Evolutionary conservation across 2,329 filamentous ascomycete species (phyloP).

Genomic region (Calonectria fujianensis): DNA sequence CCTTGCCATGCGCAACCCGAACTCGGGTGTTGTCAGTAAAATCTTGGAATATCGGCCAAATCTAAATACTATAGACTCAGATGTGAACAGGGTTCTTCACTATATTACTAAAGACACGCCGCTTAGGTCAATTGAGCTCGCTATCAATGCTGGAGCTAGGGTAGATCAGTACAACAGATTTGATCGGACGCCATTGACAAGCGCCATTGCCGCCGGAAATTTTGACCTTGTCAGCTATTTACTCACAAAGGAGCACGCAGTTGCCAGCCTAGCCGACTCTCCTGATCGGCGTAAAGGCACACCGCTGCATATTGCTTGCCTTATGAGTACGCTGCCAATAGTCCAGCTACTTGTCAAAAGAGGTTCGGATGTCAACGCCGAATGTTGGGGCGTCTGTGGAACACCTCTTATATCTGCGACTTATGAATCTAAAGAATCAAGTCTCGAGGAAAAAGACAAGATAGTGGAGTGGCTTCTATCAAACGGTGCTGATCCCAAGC

Average conservation of each 20-base stretch:
- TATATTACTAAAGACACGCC: neutral
- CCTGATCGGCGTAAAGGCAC: neutral
- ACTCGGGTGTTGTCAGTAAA: slow-evolving; percentile 14
- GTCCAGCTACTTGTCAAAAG: slow-evolving; percentile 27
- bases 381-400: neutral
- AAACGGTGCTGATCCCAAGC: slow-evolving; percentile 12
- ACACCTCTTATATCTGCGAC: slow-evolving; percentile 29
- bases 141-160: slow-evolving; percentile 36
- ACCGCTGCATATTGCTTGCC: slow-evolving; percentile 24
- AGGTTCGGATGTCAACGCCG: slow-evolving; percentile 10
- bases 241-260: slow-evolving; percentile 26
- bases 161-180: slow-evolving; percentile 12
- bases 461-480: slow-evolving; percentile 15
- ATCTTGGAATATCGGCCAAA: slow-evolving; percentile 36
- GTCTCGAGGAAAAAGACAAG: neutral
- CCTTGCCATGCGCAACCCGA: neutral
- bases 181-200: neutral
- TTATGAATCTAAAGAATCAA: neutral
- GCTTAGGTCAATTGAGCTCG: neutral
- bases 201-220: neutral
- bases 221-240: slow-evolving; percentile 30
- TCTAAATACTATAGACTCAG: neutral
- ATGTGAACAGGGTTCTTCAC: slow-evolving; percentile 32
- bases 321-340: neutral
- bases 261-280: neutral